phyloP scores from a whole-genome alignment of 2,329 filamentous ascomycete species.

The Talaromyces funiculosus region DNA sequence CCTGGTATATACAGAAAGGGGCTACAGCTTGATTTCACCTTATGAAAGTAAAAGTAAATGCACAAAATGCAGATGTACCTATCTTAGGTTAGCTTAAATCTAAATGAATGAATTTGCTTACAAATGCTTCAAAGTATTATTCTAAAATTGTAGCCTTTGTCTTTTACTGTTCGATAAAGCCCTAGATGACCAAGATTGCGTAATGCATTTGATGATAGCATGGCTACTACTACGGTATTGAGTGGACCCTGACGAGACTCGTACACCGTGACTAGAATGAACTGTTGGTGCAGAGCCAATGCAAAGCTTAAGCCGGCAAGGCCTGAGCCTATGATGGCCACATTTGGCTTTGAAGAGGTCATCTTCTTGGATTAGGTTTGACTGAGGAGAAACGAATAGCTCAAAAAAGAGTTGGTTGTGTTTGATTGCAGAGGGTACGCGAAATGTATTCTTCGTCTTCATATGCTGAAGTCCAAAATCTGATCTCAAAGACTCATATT shows the following conservation, averaged over 20 bases:
- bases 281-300: neutral
- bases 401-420: too few species aligned
- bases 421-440: too few species aligned
- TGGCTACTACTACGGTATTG: slow-evolving; percentile 27
- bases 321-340: slow-evolving; percentile 7
- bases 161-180: neutral
- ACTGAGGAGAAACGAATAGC: too few species aligned
- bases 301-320: slow-evolving; percentile 5
- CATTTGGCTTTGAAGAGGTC: neutral
- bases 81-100: neutral
- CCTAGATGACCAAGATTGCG: slow-evolving; percentile 25
- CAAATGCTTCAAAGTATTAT: too few species aligned
- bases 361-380: too few species aligned
- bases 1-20: neutral
- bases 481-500: too few species aligned
- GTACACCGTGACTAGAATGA: slow-evolving; percentile 22
- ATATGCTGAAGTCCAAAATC: too few species aligned
- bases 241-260: slow-evolving; percentile 26
- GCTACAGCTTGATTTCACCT: neutral
- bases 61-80: neutral
- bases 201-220: slow-evolving; percentile 27
- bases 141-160: slow-evolving; percentile 2
- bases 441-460: too few species aligned
- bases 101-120: neutral
- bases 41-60: neutral